Base-by-base conservation (phyloP, 371 early-diverging fungal species). In the Syncephalis plumigaleata region DNA sequence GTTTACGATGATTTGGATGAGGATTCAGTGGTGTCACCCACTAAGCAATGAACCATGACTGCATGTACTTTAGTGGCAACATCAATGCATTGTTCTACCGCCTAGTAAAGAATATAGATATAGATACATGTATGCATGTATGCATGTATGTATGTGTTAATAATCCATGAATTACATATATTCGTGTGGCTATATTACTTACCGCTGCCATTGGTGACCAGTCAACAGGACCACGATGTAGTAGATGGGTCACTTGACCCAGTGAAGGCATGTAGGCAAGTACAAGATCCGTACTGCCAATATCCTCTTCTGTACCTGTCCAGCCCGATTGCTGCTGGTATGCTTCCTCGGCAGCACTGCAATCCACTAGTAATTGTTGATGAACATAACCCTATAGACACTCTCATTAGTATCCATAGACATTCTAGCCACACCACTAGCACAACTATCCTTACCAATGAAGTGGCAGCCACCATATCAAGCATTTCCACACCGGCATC, bases 401-500 rank as follows among this genome's bases (percentile, higher is more conserved):
- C 40, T 8, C 81, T 73, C 17, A 73, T 50, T 17, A 77, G 61
- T 52, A 66, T n/a, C n/a, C n/a, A n/a, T n/a, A n/a, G n/a, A n/a
- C n/a, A n/a, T n/a, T n/a, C n/a, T n/a, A n/a, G n/a, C n/a, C n/a
- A n/a, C n/a, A n/a, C n/a, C n/a, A n/a, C n/a, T n/a, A n/a, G n/a
- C n/a, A n/a, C n/a, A n/a, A n/a, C n/a, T n/a, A n/a, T n/a, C 52
- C 63, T 50, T 66, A 69, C 80, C 13, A 75, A 77, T n/a, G 88
- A 77, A 48, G 75, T 77, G 4, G 84, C 91, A 0, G 81, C 79
- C 17, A 93, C 91, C 23, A 76, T 66, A 64, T 95, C 95, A 50
- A 76, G 57, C 86, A 94, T 84, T 58, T 94, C 91, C 39, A 95
- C 89, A 17, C 91, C 92, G 1, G 93, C 93, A 58, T 92, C 89